phyloP scores from a whole-genome alignment of 805 yeast genomes.

The Lipomyces sp. region DNA sequence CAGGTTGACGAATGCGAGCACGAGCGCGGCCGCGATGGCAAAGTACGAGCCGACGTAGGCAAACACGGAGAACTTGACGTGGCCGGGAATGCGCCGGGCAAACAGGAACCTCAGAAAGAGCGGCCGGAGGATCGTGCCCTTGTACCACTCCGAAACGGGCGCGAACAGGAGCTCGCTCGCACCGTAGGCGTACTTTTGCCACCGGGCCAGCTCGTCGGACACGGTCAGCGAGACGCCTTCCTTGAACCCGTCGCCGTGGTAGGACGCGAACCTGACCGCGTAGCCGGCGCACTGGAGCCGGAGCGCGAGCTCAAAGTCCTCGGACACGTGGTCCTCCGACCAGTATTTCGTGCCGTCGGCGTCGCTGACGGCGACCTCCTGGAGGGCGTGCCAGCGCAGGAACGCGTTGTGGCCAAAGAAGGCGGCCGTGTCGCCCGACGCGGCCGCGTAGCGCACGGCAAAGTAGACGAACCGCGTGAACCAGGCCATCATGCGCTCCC shows the following conservation, averaged over 20 bases:
- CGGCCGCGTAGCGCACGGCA: constrained; percentile 10
- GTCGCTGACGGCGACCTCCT: constrained; percentile 10
- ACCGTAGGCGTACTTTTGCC: constrained; percentile 20
- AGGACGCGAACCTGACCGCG: constrained; percentile 2
- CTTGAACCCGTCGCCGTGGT: constrained; percentile 7
- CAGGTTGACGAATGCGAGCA: constrained; percentile 7
- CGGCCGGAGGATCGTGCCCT: constrained; percentile 5
- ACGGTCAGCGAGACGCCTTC: constrained; percentile 21
- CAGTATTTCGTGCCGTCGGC: constrained; percentile 10
- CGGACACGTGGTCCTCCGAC: constrained; percentile 17
- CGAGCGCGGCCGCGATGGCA: constrained; percentile 6
- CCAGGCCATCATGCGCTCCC: constrained; percentile 15
- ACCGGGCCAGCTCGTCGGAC: constrained; percentile 10
- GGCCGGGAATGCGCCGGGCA: constrained; percentile 1
- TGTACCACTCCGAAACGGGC: constrained; percentile 6
- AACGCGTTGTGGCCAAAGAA: constrained; percentile 19
- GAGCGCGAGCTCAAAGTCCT: constrained; percentile 13
- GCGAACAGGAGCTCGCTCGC: constrained; percentile 11
- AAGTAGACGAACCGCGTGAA: constrained; percentile 11
- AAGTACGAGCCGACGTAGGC: constrained; percentile 17
- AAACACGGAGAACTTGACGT: constrained; percentile 9
- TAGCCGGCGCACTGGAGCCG: constrained; percentile 9
- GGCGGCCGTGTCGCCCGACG: constrained; percentile 15
- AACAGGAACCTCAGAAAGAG: constrained; percentile 4
- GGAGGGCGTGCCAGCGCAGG: constrained; percentile 12